These are phyloP conservation scores for Penicillium mononematosum DNA, from an alignment of 495 filamentous ascomycete species.

Conservation along the genomic window DNA sequence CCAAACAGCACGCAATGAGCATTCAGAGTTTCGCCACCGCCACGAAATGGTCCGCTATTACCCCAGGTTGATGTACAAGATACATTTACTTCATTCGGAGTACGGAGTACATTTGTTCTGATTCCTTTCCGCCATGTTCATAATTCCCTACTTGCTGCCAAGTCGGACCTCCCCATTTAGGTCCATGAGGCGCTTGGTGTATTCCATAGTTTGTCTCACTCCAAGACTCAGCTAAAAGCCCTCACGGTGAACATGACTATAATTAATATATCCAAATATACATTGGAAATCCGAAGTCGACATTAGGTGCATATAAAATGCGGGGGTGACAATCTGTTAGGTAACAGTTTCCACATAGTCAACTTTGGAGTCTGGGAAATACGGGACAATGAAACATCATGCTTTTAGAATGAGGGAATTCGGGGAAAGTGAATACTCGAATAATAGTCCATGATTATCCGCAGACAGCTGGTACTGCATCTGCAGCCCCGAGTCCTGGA, in stretches of 20 bases:
- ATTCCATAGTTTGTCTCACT: slow-evolving; percentile 5
- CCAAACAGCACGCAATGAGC: background rate
- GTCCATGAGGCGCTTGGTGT: background rate
- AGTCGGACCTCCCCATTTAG: slow-evolving; percentile 10
- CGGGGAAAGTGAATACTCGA: background rate
- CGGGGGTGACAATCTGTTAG: slow-evolving; percentile 33
- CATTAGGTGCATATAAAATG: slow-evolving; percentile 25
- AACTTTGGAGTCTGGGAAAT: slow-evolving; percentile 28
- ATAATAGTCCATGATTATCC: background rate
- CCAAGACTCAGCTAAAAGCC: background rate
- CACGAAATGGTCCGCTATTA: background rate
- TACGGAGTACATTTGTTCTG: background rate
- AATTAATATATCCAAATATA: background rate
- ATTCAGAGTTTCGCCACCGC: slow-evolving; percentile 1
- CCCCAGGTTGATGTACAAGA: background rate
- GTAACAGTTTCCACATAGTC: slow-evolving; percentile 38
- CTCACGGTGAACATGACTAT: background rate
- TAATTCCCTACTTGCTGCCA: background rate
- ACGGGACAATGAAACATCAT: background rate
- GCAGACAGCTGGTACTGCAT: background rate
- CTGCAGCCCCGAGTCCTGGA: background rate
- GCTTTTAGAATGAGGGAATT: background rate
- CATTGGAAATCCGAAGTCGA: background rate
- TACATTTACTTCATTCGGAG: background rate
- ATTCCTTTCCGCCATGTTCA: background rate